Conservation (phyloP, 2,329 filamentous ascomycete species). For the Eutypa lata region DNA sequence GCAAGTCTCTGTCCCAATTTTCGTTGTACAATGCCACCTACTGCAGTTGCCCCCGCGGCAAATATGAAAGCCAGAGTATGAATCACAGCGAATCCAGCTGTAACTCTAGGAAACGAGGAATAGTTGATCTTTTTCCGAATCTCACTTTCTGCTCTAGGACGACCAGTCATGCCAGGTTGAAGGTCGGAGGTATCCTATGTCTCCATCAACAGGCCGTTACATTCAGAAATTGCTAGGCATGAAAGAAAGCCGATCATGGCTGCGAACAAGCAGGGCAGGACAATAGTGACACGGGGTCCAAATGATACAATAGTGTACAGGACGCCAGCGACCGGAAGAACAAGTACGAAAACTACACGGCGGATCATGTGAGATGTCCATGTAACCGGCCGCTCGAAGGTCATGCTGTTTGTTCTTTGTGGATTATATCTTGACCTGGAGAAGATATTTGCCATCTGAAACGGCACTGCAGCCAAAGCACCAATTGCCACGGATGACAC, state of each 20-base stretch:
- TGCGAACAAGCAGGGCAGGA: constrained; percentile 65
- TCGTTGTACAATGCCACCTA: constrained; percentile 66
- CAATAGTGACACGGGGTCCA: constrained; percentile 57
- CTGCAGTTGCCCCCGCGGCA: constrained; percentile 64
- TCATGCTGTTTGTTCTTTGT: constrained; percentile 63
- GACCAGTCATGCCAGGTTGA: constrained; percentile 65
- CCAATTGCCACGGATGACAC: constrained; percentile 66
- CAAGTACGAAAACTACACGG: constrained; percentile 62
- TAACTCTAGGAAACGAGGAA: constrained; percentile 71
- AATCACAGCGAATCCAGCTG: constrained; percentile 67
- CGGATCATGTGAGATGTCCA: constrained; percentile 73
- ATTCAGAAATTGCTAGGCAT: constrained; percentile 71
- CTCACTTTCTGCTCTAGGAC: constrained; percentile 40
- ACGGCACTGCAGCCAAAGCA: constrained; percentile 66
- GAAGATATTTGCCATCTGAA: constrained; percentile 69
- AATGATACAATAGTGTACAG: constrained; percentile 65
- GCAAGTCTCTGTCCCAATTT: constrained; percentile 64
- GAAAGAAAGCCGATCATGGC: constrained; percentile 67
- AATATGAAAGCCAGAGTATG: constrained; percentile 68
- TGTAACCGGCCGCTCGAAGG: constrained; percentile 58
- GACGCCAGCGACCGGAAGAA: constrained; percentile 64
- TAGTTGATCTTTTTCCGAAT: constrained; percentile 60
- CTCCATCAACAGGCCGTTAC: constrained; percentile 76
- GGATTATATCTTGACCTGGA: constrained; percentile 60
- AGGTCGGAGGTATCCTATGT: constrained; percentile 79